phyloP scores from a whole-genome alignment of 345 rosid genomes.

The Eucalyptus virginea region DNA sequence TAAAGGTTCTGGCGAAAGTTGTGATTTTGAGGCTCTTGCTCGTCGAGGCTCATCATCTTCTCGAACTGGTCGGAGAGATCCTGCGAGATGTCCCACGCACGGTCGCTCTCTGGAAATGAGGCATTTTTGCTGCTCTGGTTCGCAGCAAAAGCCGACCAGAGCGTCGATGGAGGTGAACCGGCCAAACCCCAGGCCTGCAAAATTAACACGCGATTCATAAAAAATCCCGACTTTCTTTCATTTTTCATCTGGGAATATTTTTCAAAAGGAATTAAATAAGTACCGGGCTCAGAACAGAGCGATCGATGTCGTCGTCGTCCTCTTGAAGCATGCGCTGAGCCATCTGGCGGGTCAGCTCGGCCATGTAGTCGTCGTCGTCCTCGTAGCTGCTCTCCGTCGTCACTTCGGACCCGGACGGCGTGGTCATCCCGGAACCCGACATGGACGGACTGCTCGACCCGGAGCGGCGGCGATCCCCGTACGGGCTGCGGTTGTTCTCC shows the following conservation, averaged over 20 bases:
- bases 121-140: not conserved
- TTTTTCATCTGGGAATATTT: not conserved
- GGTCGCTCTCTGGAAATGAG: slow-evolving; percentile 3
- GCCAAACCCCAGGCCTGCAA: slow-evolving; percentile 18
- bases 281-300: not conserved
- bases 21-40: not conserved
- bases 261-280: not conserved
- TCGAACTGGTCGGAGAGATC: slow-evolving; percentile 6
- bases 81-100: not conserved
- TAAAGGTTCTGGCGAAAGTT: not conserved
- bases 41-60: slow-evolving; percentile 7
- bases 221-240: not conserved
- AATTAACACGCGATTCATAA: not conserved
- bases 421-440: not conserved
- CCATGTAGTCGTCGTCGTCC: slow-evolving; percentile 39
- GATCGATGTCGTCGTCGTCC: slow-evolving; percentile 8
- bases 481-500: not conserved
- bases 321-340: slow-evolving; percentile 57
- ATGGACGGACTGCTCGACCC: not conserved
- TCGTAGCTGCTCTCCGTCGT: slow-evolving; percentile 11
- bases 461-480: not conserved
- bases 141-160: not conserved
- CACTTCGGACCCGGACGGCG: slow-evolving; percentile 2
- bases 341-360: slow-evolving; percentile 80
- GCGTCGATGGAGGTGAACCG: slow-evolving; percentile 13